A percentile compares a stretch with the other conserved stretches of the same genome.
Conservation (phyloP, 768 basidiomycete genomes). For the Russula vinacea region DNA sequence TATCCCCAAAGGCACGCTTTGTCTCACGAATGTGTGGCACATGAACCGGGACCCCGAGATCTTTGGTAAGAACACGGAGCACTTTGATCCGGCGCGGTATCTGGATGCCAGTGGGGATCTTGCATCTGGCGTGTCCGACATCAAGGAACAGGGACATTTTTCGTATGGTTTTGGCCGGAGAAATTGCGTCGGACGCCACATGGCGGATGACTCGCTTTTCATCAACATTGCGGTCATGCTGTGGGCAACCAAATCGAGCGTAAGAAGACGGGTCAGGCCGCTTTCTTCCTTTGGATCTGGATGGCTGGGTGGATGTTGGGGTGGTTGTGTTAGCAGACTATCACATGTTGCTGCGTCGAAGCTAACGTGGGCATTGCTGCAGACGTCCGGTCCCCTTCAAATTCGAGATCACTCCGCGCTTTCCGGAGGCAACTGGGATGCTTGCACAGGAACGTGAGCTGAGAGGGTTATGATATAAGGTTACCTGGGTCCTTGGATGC, state of each 20-base stretch:
- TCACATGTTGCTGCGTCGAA: not conserved
- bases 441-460: constrained; percentile 9
- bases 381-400: constrained; percentile 21
- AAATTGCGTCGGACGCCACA: not conserved
- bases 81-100: constrained; percentile 1
- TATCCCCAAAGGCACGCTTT: not conserved
- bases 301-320: too few species aligned
- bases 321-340: too few species aligned
- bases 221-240: not conserved
- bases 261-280: not conserved
- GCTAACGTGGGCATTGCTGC: not conserved
- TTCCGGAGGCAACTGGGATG: constrained; percentile 6
- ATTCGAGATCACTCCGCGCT: constrained; percentile 8
- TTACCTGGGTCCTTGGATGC: not conserved
- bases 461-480: not conserved
- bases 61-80: not conserved
- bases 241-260: not conserved
- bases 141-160: not conserved
- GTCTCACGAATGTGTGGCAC: not conserved
- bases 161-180: not conserved
- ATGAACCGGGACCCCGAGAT: constrained; percentile 7
- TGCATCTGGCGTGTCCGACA: not conserved
- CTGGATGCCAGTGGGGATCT: not conserved
- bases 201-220: not conserved
- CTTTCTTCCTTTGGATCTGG: not conserved